Evolutionary conservation across 1,139 yeast genomes (phyloP), one percentile per base, ranked within the genome.

Genomic region (Diutina scorzettiae): DNA sequence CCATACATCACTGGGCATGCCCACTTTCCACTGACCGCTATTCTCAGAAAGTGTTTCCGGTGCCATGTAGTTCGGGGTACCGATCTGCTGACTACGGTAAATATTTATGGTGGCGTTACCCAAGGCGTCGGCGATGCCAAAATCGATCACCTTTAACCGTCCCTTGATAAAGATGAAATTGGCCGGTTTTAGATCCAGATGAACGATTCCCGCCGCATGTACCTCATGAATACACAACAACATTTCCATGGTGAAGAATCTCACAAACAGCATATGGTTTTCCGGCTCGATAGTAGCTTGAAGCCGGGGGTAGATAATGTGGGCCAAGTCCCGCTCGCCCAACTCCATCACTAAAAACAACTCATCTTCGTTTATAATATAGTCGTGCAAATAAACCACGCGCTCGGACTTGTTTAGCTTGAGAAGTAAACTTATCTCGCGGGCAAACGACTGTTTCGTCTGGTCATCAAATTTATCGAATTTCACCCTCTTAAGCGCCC

Each of bases 41-140:
- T 21, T 16, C 57, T 81, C 95, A 37, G 81, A 69, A 44, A 89
- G 64, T 0, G 97, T 86, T 58, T 91, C 98, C 0, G 98, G 98
- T 0, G 98, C 96, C 98, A 91, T 91, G 58, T 91, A 91, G 57
- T 84, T 86, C 2, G 96, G 96, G 0, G 98, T 91, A 2, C 98
- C 98, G 45, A 87, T 82, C 57, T 86, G 96, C 5, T 87, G 76
- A 47, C 86, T 95, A 45, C 97, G 71, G 55, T 89, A 91, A 19
- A 91, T 76, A 53, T 91, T 91, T 25, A 84, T 78, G 0, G 98
- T 91, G 54, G 86, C 86, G 44, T 89, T 96, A 1, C 95, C 94
- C 2, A 91, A 91, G 0, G 91, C 86, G 60, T 89, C 84, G 12
- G 97, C 95, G 46, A 91, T 91, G 17, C 98, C 98, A 66, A 91